These are phyloP conservation scores for Geotrichum restrictum DNA, from an alignment of 1,139 yeast species.

Conservation along the genomic window DNA sequence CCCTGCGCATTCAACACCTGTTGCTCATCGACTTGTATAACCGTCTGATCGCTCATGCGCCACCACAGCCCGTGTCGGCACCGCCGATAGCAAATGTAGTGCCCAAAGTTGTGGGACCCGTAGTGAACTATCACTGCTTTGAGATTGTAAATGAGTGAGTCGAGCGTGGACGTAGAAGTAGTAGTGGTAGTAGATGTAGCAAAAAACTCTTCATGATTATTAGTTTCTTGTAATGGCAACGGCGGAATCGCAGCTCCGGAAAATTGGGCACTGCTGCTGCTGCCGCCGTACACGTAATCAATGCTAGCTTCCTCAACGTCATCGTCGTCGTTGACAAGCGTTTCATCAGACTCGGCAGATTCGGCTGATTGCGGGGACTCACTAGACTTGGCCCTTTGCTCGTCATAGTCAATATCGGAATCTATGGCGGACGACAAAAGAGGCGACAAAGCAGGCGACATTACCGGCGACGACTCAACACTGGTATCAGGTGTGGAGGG, in stretches of 20 bases:
- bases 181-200: too few species aligned
- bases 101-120: slow-evolving; percentile 95
- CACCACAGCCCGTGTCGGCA: slow-evolving; percentile 79
- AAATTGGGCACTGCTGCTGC: too few species aligned
- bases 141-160: slow-evolving; percentile 50
- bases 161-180: neutral
- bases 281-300: too few species aligned
- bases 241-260: too few species aligned
- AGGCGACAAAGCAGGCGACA: neutral
- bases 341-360: neutral
- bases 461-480: neutral
- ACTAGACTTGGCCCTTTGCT: too few species aligned
- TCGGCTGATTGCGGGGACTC: neutral
- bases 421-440: neutral
- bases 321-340: slow-evolving; percentile 1
- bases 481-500: slow-evolving; percentile 9
- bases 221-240: too few species aligned
- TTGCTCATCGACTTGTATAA: slow-evolving; percentile 69
- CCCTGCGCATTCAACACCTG: slow-evolving; percentile 83
- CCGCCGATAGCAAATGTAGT: slow-evolving; percentile 81
- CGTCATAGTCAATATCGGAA: neutral
- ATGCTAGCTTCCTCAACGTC: neutral
- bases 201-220: too few species aligned
- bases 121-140: slow-evolving; percentile 86
- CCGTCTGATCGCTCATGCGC: slow-evolving; percentile 89